These are phyloP conservation scores for Puccinia hordei DNA, from an alignment of 1,284 basidiomycete genomes.

Conservation along the genomic window DNA sequence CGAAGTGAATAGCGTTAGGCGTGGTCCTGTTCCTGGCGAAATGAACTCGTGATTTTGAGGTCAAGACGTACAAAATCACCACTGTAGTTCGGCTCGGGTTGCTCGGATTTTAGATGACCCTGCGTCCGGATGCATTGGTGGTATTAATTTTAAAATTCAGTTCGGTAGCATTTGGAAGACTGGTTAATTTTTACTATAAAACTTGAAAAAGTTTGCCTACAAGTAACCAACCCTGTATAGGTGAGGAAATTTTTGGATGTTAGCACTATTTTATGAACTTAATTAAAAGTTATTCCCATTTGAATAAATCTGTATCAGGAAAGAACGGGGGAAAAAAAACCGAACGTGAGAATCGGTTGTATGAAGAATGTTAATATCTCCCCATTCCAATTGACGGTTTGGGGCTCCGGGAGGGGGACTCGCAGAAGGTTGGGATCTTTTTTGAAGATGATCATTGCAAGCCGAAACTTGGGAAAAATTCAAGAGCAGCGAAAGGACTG, in stretches of 20 bases:
- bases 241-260: neutral
- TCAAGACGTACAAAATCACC: slow-evolving; percentile 46
- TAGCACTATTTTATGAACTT: neutral
- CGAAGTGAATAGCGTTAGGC: neutral
- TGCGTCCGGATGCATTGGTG: slow-evolving; percentile 27
- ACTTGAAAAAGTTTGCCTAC: neutral
- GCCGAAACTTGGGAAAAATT: neutral
- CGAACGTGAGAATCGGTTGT: slow-evolving; percentile 75
- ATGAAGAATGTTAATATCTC: slow-evolving; percentile 75
- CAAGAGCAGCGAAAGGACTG: slow-evolving; percentile 2
- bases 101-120: slow-evolving; percentile 57
- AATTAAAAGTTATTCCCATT: neutral
- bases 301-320: neutral
- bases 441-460: slow-evolving; percentile 11
- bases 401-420: slow-evolving; percentile 48
- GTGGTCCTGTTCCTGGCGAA: neutral
- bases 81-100: slow-evolving; percentile 58
- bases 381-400: slow-evolving; percentile 68
- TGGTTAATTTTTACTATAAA: neutral
- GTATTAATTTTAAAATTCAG: neutral
- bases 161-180: neutral
- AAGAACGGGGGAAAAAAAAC: neutral
- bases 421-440: slow-evolving; percentile 42
- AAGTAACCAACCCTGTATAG: slow-evolving; percentile 46
- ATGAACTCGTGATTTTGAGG: neutral